A percentile compares a stretch with the other conserved stretches of the same genome.
Evolutionary conservation across 2,329 filamentous ascomycete species (phyloP).

Genomic region (Verticillium zaregamsianum): DNA sequence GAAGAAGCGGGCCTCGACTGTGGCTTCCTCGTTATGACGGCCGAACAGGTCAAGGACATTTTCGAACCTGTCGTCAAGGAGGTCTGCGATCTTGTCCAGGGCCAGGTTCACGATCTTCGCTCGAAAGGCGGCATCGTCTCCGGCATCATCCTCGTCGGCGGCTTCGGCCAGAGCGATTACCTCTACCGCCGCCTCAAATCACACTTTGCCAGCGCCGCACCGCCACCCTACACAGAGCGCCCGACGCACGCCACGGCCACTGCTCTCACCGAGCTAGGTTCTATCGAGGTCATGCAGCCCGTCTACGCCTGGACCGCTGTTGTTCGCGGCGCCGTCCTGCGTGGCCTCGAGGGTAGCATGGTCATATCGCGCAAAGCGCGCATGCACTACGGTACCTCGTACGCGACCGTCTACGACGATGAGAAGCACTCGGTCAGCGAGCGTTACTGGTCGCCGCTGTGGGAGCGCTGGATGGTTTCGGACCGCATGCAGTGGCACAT

Average conservation of each 20-base stretch:
- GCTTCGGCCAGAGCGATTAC: constrained; percentile 77
- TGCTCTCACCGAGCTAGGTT: constrained; percentile 44
- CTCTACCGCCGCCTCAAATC: constrained; percentile 66
- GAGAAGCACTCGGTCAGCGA: constrained; percentile 68
- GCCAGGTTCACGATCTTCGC: constrained; percentile 61
- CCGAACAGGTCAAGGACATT: constrained; percentile 65
- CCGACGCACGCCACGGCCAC: constrained; percentile 53
- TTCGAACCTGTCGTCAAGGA: constrained; percentile 72
- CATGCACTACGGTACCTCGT: constrained; percentile 76
- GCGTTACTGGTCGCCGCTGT: constrained; percentile 74
- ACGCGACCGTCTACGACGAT: constrained; percentile 77
- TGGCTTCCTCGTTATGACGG: constrained; percentile 70
- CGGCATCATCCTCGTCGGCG: constrained; percentile 77
- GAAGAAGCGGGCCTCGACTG: constrained; percentile 71
- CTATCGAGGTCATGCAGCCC: constrained; percentile 77
- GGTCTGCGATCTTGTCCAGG: constrained; percentile 63
- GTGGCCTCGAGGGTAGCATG: constrained; percentile 74
- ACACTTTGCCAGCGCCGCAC: constrained; percentile 58
- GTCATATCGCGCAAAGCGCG: constrained; percentile 70
- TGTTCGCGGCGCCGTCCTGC: constrained; percentile 70
- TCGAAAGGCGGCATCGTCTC: constrained; percentile 58
- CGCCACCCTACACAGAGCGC: constrained; percentile 62
- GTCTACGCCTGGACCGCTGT: constrained; percentile 80
- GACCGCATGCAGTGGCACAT: constrained; percentile 87
- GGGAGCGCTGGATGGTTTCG: constrained; percentile 80